Percentiles rank a stretch among this genome's conserved stretches.
These are phyloP conservation scores for Phytophthora pistaciae DNA, from an alignment of 352 stramenopile species.

Conservation along the genomic window DNA sequence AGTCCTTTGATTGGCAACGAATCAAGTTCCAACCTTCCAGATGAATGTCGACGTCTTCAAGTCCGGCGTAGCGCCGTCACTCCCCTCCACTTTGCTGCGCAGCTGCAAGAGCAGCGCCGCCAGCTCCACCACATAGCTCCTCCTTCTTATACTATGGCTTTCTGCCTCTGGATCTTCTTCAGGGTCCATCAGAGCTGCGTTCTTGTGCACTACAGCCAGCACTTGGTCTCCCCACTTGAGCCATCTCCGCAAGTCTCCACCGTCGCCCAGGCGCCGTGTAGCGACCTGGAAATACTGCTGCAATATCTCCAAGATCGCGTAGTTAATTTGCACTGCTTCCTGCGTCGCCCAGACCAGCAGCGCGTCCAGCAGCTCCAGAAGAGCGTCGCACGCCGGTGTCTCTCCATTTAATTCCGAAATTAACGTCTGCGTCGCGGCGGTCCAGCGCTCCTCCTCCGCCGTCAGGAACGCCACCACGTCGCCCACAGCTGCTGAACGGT, in stretches of 20 bases:
- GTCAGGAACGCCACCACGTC: constrained; percentile 30
- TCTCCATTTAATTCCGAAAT: constrained; percentile 38
- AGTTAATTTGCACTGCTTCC: constrained; percentile 1
- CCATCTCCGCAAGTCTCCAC: constrained; percentile 27
- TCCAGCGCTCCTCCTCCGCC: constrained; percentile 24
- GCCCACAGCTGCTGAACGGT: constrained; percentile 16
- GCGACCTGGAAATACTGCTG: constrained; percentile 27
- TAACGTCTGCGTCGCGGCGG: constrained; percentile 2
- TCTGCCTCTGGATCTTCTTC: not conserved
- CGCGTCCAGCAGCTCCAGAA: constrained; percentile 31
- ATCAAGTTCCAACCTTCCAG: constrained; percentile 49
- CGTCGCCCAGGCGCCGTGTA: constrained; percentile 16
- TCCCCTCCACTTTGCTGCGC: constrained; percentile 24
- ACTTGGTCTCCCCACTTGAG: constrained; percentile 40
- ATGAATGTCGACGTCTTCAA: constrained; percentile 59
- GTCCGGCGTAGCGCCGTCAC: constrained; percentile 16
- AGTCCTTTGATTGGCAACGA: not conserved
- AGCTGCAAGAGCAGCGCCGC: constrained; percentile 29
- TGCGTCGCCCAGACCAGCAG: constrained; percentile 21
- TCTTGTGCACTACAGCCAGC: constrained; percentile 25
- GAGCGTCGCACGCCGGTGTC: not conserved
- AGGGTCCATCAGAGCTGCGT: constrained; percentile 7
- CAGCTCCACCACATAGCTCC: constrained; percentile 20
- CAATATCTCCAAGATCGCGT: constrained; percentile 10
- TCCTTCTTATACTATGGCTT: not conserved